Conservation (phyloP, 129 eudicot species). For the Chrysanthemum makinoi region DNA sequence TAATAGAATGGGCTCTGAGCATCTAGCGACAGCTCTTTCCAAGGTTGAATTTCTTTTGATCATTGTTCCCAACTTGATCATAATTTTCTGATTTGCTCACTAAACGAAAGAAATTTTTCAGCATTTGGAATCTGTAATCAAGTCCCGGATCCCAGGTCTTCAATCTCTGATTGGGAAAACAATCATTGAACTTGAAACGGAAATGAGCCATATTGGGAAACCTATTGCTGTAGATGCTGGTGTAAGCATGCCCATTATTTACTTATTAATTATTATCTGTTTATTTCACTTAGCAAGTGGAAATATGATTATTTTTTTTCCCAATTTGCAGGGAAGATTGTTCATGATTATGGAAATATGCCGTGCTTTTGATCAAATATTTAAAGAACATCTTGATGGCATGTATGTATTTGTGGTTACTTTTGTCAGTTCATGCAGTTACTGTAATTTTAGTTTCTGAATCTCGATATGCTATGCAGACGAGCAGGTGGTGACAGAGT, state of each 20-base stretch:
- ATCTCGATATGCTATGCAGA: background rate
- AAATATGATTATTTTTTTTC: background rate
- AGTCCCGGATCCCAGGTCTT: constrained; percentile 66
- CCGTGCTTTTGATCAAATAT: constrained; percentile 1
- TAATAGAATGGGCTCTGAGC: constrained; percentile 5
- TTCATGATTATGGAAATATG: constrained; percentile 1
- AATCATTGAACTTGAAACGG: constrained; percentile 74
- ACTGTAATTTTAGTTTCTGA: background rate
- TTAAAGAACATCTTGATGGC: constrained; percentile 16
- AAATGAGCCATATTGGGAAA: constrained; percentile 73
- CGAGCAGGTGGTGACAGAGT: constrained; percentile 17
- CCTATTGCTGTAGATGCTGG: constrained; percentile 71
- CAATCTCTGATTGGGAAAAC: constrained; percentile 68
- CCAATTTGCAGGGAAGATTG: background rate
- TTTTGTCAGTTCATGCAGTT: background rate
- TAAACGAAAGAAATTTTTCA: constrained; percentile 45
- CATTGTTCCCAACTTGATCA: background rate
- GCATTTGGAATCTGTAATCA: constrained; percentile 78
- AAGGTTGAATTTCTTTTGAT: background rate
- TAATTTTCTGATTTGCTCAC: background rate
- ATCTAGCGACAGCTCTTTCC: background rate
- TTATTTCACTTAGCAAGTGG: too few relatives aligned
- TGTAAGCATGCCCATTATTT: constrained; percentile 44
- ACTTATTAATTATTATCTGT: background rate
- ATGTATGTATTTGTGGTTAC: constrained; percentile 1